Evolutionary conservation across 768 basidiomycete species (phyloP).

Genomic region (Podaxis sp.): DNA sequence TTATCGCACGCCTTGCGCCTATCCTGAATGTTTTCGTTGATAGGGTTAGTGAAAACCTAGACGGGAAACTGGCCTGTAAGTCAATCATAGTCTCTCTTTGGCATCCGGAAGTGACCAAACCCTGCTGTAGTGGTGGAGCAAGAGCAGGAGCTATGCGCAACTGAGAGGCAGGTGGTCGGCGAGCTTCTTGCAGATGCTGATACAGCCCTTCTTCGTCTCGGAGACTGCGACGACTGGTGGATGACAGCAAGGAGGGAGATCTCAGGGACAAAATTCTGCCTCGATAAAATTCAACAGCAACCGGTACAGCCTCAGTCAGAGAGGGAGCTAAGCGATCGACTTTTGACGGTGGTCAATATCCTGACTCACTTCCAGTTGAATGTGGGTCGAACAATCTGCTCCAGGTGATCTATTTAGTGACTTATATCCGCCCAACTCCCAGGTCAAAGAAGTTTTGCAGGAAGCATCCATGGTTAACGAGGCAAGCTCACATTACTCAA

Average conservation of each 20-base stretch:
- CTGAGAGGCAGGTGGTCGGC: background rate
- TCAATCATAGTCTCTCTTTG: background rate
- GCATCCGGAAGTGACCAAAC: background rate
- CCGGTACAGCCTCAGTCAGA: too few relatives aligned
- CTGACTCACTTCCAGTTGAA: background rate
- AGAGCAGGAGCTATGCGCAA: background rate
- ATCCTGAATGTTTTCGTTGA: background rate
- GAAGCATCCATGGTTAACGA: background rate
- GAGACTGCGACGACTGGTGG: too few relatives aligned
- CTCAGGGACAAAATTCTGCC: too few relatives aligned
- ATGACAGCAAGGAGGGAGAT: too few relatives aligned
- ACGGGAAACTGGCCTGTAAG: background rate
- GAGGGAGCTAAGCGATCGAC: too few relatives aligned
- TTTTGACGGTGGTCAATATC: too few relatives aligned
- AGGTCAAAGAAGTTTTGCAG: background rate
- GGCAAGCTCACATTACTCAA: background rate
- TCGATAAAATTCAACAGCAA: too few relatives aligned
- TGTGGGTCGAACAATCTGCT: background rate
- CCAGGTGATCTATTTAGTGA: background rate
- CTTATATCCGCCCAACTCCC: background rate
- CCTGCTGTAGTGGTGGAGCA: background rate
- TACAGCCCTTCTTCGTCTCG: too few relatives aligned
- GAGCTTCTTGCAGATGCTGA: too few relatives aligned
- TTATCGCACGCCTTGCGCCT: background rate
- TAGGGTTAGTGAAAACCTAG: background rate